Evolutionary conservation across 2,329 filamentous ascomycete species (phyloP), one percentile per base, ranked within the genome.

Genomic region (Rhynchosporium agropyri): DNA sequence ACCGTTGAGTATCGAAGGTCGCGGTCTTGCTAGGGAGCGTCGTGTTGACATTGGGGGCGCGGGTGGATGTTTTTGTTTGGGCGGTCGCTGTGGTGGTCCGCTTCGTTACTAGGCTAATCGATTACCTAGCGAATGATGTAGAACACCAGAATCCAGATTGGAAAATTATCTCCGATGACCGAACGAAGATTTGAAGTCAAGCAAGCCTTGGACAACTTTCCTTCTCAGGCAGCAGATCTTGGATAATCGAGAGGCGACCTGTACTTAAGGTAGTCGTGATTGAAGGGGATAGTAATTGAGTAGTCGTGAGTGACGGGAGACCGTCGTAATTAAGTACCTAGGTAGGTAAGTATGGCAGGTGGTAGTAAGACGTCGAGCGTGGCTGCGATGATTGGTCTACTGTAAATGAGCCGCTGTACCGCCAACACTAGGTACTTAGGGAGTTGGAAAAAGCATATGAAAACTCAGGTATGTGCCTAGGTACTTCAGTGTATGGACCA

Each of bases 11-110:
- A 70, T 60, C 15, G 73, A 73, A 26, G 71, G 69, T 55, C 73
- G 71, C 60, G 73, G 73, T 63, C 74, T 70, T 48, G 69, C 70
- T 57, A 75, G 70, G 43, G 72, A 69, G 48, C 73, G 70, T 60
- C 72, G 67, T 38, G 73, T 72, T 43, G 73, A 68, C 69, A 69
- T 69, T 61, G 60, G 20, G 54, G 28, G 51, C 31, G 51, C 51
- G 33, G 50, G 51, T 40, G 51, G 33, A 28, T 54, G 51, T 54
- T 53, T 54, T 33, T 54, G 51, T 54, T 54, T 54, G 36, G 20
- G 33, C 50, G 45, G 43, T 58, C 33, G 38, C 51, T 45, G 29
- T n/a, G 49, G 56, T 36, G 33, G 33, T 36, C 33, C 33, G 56
- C 43, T 48, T 15, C 43, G 49, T 49, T 29, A 58, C 56, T 33